Evolutionary conservation across 371 early-diverging fungal genomes (phyloP), one percentile per base, ranked within the genome.

Genomic region (Apophysomyces ossiformis): DNA sequence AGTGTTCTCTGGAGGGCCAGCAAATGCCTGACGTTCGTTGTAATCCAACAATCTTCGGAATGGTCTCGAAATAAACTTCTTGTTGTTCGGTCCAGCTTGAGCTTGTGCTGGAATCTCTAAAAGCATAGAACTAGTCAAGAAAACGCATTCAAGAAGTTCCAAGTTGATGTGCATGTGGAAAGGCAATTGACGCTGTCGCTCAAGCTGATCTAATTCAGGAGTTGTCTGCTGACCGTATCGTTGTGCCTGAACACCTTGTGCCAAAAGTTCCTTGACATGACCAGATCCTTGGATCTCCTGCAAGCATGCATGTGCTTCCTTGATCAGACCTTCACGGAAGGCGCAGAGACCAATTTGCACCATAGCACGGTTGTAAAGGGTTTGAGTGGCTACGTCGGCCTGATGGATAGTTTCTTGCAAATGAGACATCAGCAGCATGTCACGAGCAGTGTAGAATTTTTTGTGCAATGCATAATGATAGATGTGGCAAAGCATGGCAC

Each of bases 111-210:
- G 99, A 68, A 99, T 92, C 81, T 99, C 99, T 61, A 98, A 80
- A 44, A 99, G 85, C 97, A 99, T 96, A 26, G 95, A 93, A 73
- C 92, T 91, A 8, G 95, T 93, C 76, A 98, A 83, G 81, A 95
- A 97, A 37, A 95, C 94, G 76, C 95, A 96, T 85, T 99, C 99
- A 47, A 99, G 79, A 35, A 99, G 88, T 78, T 99, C 99, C 69
- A 97, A 81, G 86, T 98, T 97, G 83, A 99, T 96, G 86, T 96
- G 97, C 95, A 97, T 95, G 84, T 97, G 97, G 94, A 97, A 97
- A 26, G 98, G 99, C 70, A 99, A 85, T 85, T 94, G 96, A 59
- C 97, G 89, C 82, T 91, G 93, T 75, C 94, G 93, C 75, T 96
- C 96, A 37, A 92, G 81, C 71, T 90, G 90, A 74, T 97, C 98